Evolutionary conservation across 225 moss, liverwort and hornwort species (phyloP).

Genomic region (Antitrichia curtipendula): DNA sequence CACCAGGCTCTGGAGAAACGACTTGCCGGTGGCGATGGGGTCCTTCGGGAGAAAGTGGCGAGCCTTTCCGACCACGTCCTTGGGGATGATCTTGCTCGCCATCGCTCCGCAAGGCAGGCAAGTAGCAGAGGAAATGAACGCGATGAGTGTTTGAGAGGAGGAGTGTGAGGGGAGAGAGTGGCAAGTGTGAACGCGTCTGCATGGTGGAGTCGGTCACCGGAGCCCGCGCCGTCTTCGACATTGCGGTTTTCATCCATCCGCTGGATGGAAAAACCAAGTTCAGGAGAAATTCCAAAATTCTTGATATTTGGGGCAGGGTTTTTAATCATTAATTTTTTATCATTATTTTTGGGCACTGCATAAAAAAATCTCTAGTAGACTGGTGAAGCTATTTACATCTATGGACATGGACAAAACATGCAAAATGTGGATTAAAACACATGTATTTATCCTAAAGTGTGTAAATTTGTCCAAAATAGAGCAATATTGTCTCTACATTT

Average conservation of each 20-base stretch:
- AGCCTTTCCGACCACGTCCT: not conserved
- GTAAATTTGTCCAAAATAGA: not conserved
- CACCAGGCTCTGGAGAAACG: conserved; percentile 11
- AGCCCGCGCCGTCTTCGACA: not conserved
- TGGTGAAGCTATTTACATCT: not conserved
- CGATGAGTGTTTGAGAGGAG: not conserved
- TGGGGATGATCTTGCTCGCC: conserved; percentile 24
- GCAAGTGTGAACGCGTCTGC: not conserved
- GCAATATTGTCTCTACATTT: not conserved
- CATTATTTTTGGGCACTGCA: not conserved
- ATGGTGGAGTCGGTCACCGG: not conserved
- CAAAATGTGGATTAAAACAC: not conserved
- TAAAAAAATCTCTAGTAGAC: not conserved
- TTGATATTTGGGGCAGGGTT: not conserved
- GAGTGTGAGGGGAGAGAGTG: no score
- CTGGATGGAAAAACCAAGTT: not conserved
- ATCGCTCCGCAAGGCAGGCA: not conserved
- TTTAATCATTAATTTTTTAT: not conserved
- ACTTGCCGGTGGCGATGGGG: conserved; percentile 18
- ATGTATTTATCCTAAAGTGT: not conserved
- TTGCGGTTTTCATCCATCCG: no score
- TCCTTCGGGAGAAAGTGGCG: conserved; percentile 4
- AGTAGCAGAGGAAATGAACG: not conserved
- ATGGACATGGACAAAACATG: not conserved
- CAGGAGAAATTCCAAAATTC: not conserved